phyloP scores from a whole-genome alignment of 1,284 basidiomycete species.

The Cutaneotrichosporon dermatis region DNA sequence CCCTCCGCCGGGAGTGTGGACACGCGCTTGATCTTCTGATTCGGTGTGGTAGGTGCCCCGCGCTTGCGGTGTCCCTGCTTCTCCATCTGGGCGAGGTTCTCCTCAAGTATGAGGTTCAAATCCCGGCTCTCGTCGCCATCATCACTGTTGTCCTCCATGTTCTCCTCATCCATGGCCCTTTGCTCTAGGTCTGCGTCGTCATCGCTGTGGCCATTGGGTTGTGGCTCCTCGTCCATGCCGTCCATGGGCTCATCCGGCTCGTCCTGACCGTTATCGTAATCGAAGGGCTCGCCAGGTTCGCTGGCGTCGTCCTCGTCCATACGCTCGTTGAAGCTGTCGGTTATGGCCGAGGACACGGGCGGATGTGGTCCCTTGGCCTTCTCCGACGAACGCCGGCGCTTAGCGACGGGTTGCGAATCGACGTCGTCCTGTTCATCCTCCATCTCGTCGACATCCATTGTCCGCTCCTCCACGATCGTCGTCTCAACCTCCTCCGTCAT shows the following conservation, averaged over 20 bases:
- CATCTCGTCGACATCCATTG: no score
- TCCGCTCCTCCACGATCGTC: background rate
- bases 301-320: slow-evolving; percentile 7
- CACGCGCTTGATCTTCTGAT: slow-evolving; percentile 8
- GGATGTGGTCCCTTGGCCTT: background rate
- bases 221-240: background rate
- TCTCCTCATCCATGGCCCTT: slow-evolving; percentile 5
- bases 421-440: no score
- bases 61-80: background rate
- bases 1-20: slow-evolving; percentile 4
- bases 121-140: background rate
- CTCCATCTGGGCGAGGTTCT: background rate
- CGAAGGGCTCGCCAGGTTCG: no score
- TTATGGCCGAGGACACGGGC: background rate
- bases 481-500: background rate
- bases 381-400: no score
- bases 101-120: background rate
- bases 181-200: slow-evolving; percentile 4
- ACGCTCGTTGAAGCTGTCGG: slow-evolving; percentile 2
- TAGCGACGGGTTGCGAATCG: no score
- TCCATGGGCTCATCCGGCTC: no score
- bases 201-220: background rate
- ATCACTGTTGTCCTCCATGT: background rate
- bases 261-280: no score
- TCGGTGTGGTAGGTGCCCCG: background rate